Evolutionary conservation across 768 basidiomycete species (phyloP).

Genomic region (Russula lepida): DNA sequence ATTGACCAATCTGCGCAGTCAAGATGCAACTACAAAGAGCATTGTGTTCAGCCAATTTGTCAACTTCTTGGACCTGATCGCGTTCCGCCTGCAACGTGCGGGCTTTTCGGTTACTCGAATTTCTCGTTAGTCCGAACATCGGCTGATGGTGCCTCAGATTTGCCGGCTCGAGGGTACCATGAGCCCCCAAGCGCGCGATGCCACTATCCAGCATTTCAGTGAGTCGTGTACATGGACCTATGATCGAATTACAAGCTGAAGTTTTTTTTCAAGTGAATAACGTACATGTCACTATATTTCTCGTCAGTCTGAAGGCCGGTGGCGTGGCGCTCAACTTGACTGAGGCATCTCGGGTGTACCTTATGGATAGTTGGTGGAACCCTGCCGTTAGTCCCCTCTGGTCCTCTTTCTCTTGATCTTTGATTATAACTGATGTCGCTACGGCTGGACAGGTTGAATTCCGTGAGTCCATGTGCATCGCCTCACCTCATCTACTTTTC

Average conservation of each 20-base stretch:
- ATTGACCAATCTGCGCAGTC: slow-evolving; percentile 67
- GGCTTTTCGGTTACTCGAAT: slow-evolving; percentile 67
- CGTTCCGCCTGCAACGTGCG: slow-evolving; percentile 82
- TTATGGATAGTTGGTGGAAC: slow-evolving; percentile 99
- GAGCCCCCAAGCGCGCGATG: slow-evolving; percentile 92
- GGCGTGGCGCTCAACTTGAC: slow-evolving; percentile 88
- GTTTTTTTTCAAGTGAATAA: slow-evolving; percentile 58
- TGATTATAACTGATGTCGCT: background rate
- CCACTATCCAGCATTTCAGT: slow-evolving; percentile 94
- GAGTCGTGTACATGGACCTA: slow-evolving; percentile 25
- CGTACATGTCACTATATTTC: slow-evolving; percentile 92
- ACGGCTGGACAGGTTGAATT: slow-evolving; percentile 52
- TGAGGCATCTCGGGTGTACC: slow-evolving; percentile 86
- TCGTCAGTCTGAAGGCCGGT: slow-evolving; percentile 93
- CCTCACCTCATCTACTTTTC: background rate
- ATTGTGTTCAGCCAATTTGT: slow-evolving; percentile 97
- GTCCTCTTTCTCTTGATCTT: background rate
- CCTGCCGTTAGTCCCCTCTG: slow-evolving; percentile 54
- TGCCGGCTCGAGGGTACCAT: slow-evolving; percentile 95
- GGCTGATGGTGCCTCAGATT: slow-evolving; percentile 39
- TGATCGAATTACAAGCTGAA: background rate
- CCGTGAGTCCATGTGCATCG: slow-evolving; percentile 41
- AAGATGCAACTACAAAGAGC: slow-evolving; percentile 91
- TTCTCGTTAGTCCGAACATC: background rate
- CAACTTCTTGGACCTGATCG: slow-evolving; percentile 87